Evolutionary conservation across 495 filamentous ascomycete genomes (phyloP), one percentile per base, ranked within the genome.

Genomic region (Aspergillus kassunensis): DNA sequence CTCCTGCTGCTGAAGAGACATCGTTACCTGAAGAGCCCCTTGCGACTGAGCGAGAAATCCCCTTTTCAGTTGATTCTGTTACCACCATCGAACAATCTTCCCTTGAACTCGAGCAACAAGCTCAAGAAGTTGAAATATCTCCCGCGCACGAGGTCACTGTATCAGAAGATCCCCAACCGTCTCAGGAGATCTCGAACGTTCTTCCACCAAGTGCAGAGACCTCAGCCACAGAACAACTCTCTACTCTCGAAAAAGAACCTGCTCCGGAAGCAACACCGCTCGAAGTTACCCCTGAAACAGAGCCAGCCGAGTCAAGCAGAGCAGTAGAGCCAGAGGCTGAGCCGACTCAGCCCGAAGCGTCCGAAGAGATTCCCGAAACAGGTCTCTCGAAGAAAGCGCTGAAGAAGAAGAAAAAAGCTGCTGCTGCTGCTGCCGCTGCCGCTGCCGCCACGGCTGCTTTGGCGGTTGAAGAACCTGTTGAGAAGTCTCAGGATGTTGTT

Each of bases 341-440:
- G 13, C 42, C 33, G 3, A 30, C 16, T 36, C 24, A 43, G 11
- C 19, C 57, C 35, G 35, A 36, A 16, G 54, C 60, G 4, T 10
- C 30, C 31, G 55, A 60, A 20, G 53, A 62, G 13, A 11, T 47
- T 29, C 6, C 36, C 11, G 55, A 60, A 13, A 27, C 49, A 8
- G 56, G 55, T 10, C 44, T 52, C 31, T 53, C 59, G 7, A 74
- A 72, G 52, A 73, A 73, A 35, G 59, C 64, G 12, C 68, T 69
- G 53, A 67, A 69, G 50, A 67, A 64, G 45, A 69, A 69, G 58
- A 67, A 70, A 52, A 70, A 65, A 52, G 61, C 50, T 6, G 27
- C 16, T 35, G 35, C 34, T 2, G 18, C 30, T 43, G 18, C 21
- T 7, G 41, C 13, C 29, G 55, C 56, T 18, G 30, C 36, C 15